phyloP scores from a whole-genome alignment of 345 rosid genomes.

The Xanthoceras sorbifolium region DNA sequence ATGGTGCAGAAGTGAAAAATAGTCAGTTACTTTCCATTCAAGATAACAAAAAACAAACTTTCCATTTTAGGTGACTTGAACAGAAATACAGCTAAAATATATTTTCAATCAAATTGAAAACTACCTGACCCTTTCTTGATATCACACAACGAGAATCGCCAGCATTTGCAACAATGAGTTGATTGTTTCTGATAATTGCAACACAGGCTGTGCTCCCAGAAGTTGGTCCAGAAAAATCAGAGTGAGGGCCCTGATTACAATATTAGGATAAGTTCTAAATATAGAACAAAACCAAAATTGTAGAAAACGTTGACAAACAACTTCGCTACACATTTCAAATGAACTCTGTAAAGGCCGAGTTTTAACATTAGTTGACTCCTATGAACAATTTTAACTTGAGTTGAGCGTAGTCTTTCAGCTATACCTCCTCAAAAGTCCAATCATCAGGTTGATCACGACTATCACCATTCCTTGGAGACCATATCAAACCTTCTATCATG shows the following conservation, averaged over 20 bases:
- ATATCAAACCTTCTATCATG: constrained; percentile 90
- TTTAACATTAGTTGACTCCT: background rate
- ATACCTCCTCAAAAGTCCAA: constrained; percentile 81
- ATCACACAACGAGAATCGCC: constrained; percentile 96
- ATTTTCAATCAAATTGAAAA: constrained; percentile 11
- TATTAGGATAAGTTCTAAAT: background rate
- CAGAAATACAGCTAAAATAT: background rate
- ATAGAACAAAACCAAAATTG: background rate
- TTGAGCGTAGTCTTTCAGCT: constrained; percentile 3
- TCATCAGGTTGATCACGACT: constrained; percentile 40
- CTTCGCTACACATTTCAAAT: background rate
- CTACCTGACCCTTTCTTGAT: constrained; percentile 94
- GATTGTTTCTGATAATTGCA: constrained; percentile 67
- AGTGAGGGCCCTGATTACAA: constrained; percentile 79
- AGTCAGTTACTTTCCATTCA: background rate
- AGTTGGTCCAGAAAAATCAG: constrained; percentile 91
- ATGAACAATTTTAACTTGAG: background rate
- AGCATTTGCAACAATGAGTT: constrained; percentile 84
- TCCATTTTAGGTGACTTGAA: background rate
- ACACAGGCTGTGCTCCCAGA: constrained; percentile 94
- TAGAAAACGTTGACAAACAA: background rate
- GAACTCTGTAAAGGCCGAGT: background rate
- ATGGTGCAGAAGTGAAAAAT: background rate
- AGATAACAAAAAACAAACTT: background rate
- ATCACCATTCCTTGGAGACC: constrained; percentile 83